Conservation (phyloP, 2,329 filamentous ascomycete genomes). For the Fusarium miscanthi region DNA sequence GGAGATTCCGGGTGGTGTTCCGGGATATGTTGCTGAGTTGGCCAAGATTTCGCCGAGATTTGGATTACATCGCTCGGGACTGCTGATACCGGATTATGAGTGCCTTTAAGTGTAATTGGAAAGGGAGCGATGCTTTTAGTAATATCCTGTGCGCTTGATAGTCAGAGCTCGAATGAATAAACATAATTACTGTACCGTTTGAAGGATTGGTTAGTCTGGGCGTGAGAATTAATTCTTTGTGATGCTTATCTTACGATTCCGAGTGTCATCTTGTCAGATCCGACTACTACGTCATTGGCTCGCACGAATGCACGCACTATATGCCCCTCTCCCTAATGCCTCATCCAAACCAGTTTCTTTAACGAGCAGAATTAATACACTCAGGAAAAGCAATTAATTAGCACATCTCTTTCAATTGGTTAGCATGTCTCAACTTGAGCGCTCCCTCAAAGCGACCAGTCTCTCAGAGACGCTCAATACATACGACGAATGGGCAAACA, state of each 20-base stretch:
- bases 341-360: rapidly evolving
- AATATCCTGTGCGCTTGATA: not conserved
- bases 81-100: not conserved
- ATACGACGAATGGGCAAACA: constrained; percentile 46
- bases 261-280: not conserved
- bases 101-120: not conserved
- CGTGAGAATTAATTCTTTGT: not conserved
- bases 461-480: constrained; percentile 9
- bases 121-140: not conserved
- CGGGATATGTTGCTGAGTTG: constrained; percentile 16
- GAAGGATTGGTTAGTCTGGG: rapidly evolving
- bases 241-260: not conserved
- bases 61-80: not conserved
- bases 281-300: not conserved
- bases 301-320: no score
- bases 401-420: not conserved
- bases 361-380: no score
- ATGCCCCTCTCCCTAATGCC: not conserved
- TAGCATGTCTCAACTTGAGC: constrained; percentile 20
- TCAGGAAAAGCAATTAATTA: no score
- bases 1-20: constrained; percentile 20
- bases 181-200: rapidly evolving
- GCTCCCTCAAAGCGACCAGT: constrained; percentile 11
- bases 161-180: not conserved
- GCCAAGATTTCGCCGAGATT: not conserved